Percentiles rank a stretch among this genome's conserved stretches.
phyloP scores from a whole-genome alignment of 345 rosid species.

The Eucalyptus curtisii region DNA sequence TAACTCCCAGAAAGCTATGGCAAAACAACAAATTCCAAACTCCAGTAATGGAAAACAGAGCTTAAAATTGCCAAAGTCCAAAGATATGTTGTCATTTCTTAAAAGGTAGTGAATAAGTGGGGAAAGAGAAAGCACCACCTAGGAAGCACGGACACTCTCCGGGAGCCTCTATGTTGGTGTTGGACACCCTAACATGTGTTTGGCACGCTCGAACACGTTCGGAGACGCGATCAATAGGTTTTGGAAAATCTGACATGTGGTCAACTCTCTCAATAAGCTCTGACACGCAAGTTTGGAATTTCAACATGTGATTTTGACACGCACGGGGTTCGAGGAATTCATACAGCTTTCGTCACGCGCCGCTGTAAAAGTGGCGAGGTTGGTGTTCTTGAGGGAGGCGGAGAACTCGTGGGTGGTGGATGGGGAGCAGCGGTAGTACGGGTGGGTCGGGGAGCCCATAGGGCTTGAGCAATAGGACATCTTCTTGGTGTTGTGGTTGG shows the following conservation, averaged over 20 bases:
- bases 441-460: conserved; percentile 36
- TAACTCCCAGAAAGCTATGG: not conserved
- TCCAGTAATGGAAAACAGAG: not conserved
- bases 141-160: no score
- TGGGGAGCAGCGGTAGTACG: conserved; percentile 81
- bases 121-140: not conserved
- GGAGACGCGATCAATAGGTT: no score
- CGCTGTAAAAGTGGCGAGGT: not conserved
- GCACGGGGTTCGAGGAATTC: no score
- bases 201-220: no score
- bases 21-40: not conserved
- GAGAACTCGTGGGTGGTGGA: conserved; percentile 89
- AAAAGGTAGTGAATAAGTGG: not conserved
- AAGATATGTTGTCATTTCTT: not conserved
- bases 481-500: conserved; percentile 87
- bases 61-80: not conserved
- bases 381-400: conserved; percentile 52
- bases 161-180: no score
- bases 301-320: no score
- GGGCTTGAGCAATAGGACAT: conserved; percentile 93
- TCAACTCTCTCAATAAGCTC: no score
- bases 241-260: no score
- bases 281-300: no score
- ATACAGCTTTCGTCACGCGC: no score
- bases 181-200: no score